Conservation (phyloP, 768 basidiomycete genomes). For the Auricularia auricula-judae region DNA sequence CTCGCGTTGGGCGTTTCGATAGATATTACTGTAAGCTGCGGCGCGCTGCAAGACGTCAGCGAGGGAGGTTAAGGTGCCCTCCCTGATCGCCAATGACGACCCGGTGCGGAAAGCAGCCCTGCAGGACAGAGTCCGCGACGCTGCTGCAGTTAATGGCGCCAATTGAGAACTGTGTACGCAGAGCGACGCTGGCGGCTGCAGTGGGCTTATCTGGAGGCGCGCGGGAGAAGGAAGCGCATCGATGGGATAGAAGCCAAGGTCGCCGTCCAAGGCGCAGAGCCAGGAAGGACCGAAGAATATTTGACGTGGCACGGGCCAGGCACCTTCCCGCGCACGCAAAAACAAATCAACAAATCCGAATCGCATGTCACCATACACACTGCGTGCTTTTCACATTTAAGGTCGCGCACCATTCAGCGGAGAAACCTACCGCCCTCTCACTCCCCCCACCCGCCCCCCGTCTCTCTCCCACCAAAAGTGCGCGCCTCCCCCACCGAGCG, state of each 20-base stretch:
- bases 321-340: background rate
- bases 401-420: background rate
- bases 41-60: background rate
- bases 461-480: background rate
- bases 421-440: background rate
- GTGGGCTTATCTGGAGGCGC: background rate
- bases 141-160: background rate
- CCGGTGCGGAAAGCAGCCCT: background rate
- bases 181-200: background rate
- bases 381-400: background rate
- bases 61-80: background rate
- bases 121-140: background rate
- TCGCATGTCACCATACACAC: background rate
- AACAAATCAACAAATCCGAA: background rate
- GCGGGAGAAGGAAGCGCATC: background rate
- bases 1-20: background rate
- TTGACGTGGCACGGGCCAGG: background rate
- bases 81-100: background rate
- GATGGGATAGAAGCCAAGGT: background rate
- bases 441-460: background rate
- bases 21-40: background rate
- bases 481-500: background rate
- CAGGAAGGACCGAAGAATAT: background rate
- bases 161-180: background rate
- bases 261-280: background rate